Conservation (phyloP, 2,329 filamentous ascomycete genomes). For the Phialocephala sp. region DNA sequence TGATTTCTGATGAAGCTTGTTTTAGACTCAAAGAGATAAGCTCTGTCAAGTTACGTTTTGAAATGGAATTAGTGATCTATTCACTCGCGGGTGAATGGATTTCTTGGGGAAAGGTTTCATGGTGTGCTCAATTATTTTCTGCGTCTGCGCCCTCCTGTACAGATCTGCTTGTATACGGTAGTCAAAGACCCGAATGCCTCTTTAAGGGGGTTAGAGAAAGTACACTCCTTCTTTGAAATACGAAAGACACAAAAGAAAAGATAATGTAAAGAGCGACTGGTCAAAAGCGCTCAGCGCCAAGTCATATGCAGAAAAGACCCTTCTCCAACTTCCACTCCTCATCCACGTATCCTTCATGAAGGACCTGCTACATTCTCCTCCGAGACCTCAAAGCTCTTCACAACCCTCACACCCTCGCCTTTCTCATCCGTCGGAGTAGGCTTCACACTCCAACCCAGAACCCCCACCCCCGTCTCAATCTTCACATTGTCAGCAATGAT, state of each 20-base stretch:
- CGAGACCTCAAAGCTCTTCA: slow-evolving; percentile 24
- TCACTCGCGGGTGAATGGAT: too few species aligned
- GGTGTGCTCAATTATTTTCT: not conserved
- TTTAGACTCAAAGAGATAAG: not conserved
- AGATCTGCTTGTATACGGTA: not conserved
- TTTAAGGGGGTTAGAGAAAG: not conserved
- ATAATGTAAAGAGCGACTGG: not conserved
- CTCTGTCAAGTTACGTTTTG: not conserved
- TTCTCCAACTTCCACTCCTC: not conserved
- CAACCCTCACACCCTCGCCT: not conserved
- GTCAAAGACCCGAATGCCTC: not conserved
- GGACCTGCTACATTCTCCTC: slow-evolving; percentile 14
- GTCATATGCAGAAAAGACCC: not conserved
- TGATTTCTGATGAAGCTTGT: not conserved
- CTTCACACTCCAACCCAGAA: not conserved
- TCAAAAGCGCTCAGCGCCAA: slow-evolving; percentile 6
- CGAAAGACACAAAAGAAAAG: not conserved
- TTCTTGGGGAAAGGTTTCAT: not conserved
- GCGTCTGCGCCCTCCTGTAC: not conserved
- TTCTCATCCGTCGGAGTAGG: too few species aligned
- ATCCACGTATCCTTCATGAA: not conserved
- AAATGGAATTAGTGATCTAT: too few species aligned
- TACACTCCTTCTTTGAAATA: not conserved
- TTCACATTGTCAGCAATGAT: slow-evolving; percentile 12
- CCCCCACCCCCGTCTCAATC: slow-evolving; percentile 5